Base-by-base conservation (phyloP, 2,329 filamentous ascomycete genomes). In the Penicillium sclerotiorum region DNA sequence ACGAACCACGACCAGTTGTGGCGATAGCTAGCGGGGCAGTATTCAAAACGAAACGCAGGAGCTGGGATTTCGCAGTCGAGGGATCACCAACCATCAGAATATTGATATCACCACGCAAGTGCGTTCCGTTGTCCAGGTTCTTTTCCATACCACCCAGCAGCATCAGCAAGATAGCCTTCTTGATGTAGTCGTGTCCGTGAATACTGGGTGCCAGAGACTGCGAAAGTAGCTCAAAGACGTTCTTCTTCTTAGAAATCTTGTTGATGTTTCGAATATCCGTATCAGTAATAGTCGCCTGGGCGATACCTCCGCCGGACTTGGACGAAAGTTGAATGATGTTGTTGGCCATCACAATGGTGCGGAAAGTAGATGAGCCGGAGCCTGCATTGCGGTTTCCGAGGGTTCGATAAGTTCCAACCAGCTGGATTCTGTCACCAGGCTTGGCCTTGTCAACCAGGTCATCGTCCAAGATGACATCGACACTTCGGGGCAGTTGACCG, bases 21-120 rank as follows among this genome's bases (percentile, higher is more conserved):
- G 94, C 94, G 68, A 99, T 99, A 2, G 94, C 94, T 36, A 99
- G 78, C 2, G 94, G 94, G 2, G 94, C 94, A 1, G 94, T 99
- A 70, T 99, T 99, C 58, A 97, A 82, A 11, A 99, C 94, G 64
- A 99, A 99, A 21, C 94, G 89, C 35, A 99, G 81, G 47, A 99
- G 82, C 69, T 99, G 94, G n/a, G 94, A 99, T 71, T 99, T 99
- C 52, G 94, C 94, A 0, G 94, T 99, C 0, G 94, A 99, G 3
- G 94, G 94, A 71, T 99, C 94, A 75, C 94, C 94, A 36, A 99
- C 93, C 94, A 99, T 97, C 43, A 99, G 80, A 59, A 99, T 96
- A 70, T 99, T 99, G 75, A 99, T 97, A 66, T 99, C 94, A 77
- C 94, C 94, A 81, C 94, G 88, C 69, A 99, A 76, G 82, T 99